Base-by-base conservation (phyloP, 148 eudicot genomes). In the Polygonum aviculare region DNA sequence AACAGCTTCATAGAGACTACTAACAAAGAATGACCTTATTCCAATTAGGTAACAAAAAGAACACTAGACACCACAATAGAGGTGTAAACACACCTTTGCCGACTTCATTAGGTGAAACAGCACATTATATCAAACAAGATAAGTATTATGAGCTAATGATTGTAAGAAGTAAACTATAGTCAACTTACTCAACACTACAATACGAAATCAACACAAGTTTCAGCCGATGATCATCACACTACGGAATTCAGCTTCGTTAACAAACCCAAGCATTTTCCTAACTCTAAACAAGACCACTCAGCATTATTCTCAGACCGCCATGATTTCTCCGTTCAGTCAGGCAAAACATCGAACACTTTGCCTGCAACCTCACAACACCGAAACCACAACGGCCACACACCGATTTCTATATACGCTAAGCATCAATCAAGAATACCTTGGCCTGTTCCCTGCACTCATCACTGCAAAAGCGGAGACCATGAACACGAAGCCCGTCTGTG, bases 391-490 rank as follows among this genome's bases (percentile, higher is more conserved):
- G n/a, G 22, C 60, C 60, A 18, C 57, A 7, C 57, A 7, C 3
- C 57, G 54, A 0, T 47, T 70, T 54, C 38, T 15, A 60, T 50
- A 70, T 70, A 39, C 2, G 48, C 12, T 35, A 70, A 72, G 33
- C 59, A 73, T 40, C 69, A 62, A 26, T 35, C 38, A 67, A 16
- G 0, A 21, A 51, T 80, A 93, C 97, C 98, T 79, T 83, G 22
- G 93, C 80, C 74, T 87, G 85, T 21, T 85, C 77, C 72, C 75
- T 73, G 63, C 98, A 94, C 26, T 82, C 84, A n/a, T 85, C 78
- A 36, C 89, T 79, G 77, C 98, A 94, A 84, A 88, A 89, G 9
- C 78, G 73, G 48, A 74, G 82, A 36, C 12, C 33, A 41, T 14
- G 39, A 59, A 50, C 78, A 15, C 69, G 80, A 73, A 75, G 31